These are phyloP conservation scores for Roridomyces roridus DNA, from an alignment of 768 basidiomycete species.

Conservation along the genomic window DNA sequence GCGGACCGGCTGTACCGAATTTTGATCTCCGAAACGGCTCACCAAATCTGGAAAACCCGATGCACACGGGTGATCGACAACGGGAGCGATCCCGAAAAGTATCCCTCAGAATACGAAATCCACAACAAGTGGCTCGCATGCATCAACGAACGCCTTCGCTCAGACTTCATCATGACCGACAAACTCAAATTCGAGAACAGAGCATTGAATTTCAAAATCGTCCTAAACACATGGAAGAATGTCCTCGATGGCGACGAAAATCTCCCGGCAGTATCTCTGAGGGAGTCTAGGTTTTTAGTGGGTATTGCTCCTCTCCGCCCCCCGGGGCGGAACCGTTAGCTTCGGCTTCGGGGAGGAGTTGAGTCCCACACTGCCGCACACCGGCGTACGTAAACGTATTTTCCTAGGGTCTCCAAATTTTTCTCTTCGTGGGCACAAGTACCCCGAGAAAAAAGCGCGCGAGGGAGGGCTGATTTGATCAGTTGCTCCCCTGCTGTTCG, in stretches of 20 bases:
- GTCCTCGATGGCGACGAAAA: slow-evolving; percentile 6
- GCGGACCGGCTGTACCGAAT: slow-evolving; percentile 19
- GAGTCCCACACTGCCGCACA: background rate
- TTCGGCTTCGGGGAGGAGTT: too few species aligned
- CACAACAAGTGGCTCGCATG: too few species aligned
- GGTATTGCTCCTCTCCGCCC: too few species aligned
- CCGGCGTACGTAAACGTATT: background rate
- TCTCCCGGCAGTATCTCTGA: background rate
- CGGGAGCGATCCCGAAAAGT: background rate
- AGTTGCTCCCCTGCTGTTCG: too few species aligned
- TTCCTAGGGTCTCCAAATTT: background rate
- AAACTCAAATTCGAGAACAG: background rate
- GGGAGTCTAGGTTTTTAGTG: too few species aligned
- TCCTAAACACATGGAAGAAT: slow-evolving; percentile 2
- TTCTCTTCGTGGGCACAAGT: too few species aligned
- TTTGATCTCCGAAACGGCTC: slow-evolving; percentile 25
- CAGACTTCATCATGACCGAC: background rate
- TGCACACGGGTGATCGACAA: slow-evolving; percentile 23
- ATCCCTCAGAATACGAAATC: background rate
- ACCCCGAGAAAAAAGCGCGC: too few species aligned
- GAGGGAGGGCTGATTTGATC: too few species aligned
- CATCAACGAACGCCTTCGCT: background rate
- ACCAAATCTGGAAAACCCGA: slow-evolving; percentile 26
- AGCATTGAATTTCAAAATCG: background rate
- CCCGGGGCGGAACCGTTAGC: too few species aligned